phyloP scores from a whole-genome alignment of 768 basidiomycete species.

The Mycena polygramma region DNA sequence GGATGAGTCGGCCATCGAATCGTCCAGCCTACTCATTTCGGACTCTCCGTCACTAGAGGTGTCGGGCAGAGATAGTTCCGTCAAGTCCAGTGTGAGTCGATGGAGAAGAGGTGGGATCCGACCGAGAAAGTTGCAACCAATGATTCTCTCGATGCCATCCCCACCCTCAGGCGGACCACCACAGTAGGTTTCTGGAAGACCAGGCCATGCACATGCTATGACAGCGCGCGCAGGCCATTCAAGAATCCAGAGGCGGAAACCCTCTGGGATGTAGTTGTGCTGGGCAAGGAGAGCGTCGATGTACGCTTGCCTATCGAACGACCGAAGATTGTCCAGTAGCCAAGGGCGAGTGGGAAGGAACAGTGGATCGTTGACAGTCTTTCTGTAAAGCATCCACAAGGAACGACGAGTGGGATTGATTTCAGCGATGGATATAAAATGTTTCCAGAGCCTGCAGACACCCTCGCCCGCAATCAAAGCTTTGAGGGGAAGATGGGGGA shows the following conservation, averaged over 20 bases:
- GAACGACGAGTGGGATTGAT: constrained; percentile 38
- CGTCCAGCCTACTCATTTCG: background rate
- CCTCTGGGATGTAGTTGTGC: constrained; percentile 35
- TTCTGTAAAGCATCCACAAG: constrained; percentile 38
- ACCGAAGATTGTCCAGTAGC: constrained; percentile 29
- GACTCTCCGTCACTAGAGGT: background rate
- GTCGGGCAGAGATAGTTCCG: background rate
- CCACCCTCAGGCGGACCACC: too few relatives aligned
- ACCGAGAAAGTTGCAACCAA: constrained; percentile 10
- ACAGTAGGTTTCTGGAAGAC: constrained; percentile 21
- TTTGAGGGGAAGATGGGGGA: constrained; percentile 38
- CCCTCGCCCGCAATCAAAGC: constrained; percentile 39
- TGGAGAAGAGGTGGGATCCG: background rate
- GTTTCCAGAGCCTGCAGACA: constrained; percentile 38
- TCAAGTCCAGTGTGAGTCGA: background rate
- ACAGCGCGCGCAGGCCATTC: constrained; percentile 44
- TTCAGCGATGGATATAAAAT: background rate
- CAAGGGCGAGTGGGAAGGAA: constrained; percentile 39
- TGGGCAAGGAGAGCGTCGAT: constrained; percentile 25
- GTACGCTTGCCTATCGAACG: constrained; percentile 37
- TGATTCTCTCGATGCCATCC: background rate
- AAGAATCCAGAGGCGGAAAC: constrained; percentile 41
- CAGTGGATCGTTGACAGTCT: constrained; percentile 35
- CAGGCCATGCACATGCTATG: constrained; percentile 42
- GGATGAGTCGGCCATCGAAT: too few relatives aligned